phyloP scores from a whole-genome alignment of 306 rosid species.

The Lablab purpureus region DNA sequence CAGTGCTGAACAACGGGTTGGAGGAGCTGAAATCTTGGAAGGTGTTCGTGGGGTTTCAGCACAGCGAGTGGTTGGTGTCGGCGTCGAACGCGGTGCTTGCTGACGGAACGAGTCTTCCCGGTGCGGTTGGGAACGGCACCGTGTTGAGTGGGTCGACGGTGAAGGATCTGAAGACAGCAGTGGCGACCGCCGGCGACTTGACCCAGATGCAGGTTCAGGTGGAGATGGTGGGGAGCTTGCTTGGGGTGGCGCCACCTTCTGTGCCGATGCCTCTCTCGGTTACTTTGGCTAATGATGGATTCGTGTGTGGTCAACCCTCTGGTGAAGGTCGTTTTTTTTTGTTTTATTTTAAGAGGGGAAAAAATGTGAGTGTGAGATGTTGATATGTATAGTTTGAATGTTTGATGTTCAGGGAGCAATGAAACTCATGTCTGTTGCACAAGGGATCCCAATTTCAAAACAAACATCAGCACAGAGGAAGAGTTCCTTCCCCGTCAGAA shows the following conservation, averaged over 20 bases:
- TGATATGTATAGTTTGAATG: too few relatives aligned
- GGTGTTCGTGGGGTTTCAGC: slow-evolving; percentile 76
- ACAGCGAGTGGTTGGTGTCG: slow-evolving; percentile 68
- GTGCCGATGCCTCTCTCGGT: slow-evolving; percentile 74
- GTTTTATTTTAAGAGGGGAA: too few relatives aligned
- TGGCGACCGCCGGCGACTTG: slow-evolving; percentile 84
- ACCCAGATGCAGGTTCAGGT: slow-evolving; percentile 79
- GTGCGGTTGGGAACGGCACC: slow-evolving; percentile 72
- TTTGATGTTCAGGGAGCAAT: slow-evolving; percentile 62
- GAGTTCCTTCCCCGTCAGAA: slow-evolving; percentile 67
- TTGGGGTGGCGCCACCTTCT: slow-evolving; percentile 71
- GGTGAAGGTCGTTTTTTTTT: slow-evolving; percentile 52
- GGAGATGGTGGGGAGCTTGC: slow-evolving; percentile 68
- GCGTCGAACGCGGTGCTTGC: slow-evolving; percentile 67
- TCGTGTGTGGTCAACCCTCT: slow-evolving; percentile 53
- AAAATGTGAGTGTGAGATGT: too few relatives aligned
- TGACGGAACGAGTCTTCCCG: slow-evolving; percentile 65
- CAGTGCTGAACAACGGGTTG: slow-evolving; percentile 69
- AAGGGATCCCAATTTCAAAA: slow-evolving; percentile 54
- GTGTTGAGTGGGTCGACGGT: slow-evolving; percentile 65
- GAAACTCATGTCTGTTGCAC: slow-evolving; percentile 75
- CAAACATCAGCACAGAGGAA: slow-evolving; percentile 58
- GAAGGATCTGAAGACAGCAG: slow-evolving; percentile 85
- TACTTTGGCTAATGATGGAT: slow-evolving; percentile 76
- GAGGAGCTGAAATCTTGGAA: slow-evolving; percentile 72